Evolutionary conservation across 2,329 filamentous ascomycete species (phyloP).

Genomic region (Ophiosphaerella narmari): DNA sequence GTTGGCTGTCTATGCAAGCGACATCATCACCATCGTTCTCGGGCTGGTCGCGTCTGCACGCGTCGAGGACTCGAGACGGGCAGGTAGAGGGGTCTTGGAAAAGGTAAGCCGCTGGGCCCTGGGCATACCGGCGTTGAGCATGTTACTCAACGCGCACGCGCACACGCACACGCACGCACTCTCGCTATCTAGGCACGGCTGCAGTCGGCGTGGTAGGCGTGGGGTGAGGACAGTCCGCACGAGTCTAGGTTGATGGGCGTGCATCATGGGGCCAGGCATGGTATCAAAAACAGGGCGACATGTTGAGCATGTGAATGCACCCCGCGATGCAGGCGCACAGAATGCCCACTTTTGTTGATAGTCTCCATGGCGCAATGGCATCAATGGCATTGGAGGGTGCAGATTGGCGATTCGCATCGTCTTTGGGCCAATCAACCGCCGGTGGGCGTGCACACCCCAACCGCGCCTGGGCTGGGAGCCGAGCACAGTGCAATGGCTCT

Average conservation of each 20-base stretch:
- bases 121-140: no score
- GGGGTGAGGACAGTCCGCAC: no score
- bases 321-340: constrained; percentile 1
- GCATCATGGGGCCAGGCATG: neutral
- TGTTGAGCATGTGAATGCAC: constrained; percentile 1
- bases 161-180: no score
- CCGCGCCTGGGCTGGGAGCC: neutral
- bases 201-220: no score
- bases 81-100: constrained; percentile 2
- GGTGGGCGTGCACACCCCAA: constrained; percentile 1
- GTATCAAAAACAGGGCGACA: neutral
- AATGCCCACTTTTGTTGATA: constrained; percentile 2
- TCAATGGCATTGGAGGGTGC: neutral
- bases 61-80: constrained; percentile 4
- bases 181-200: no score
- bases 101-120: no score
- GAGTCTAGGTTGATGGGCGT: no score
- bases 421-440: neutral
- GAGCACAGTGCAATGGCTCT: neutral
- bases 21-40: constrained; percentile 1
- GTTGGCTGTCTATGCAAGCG: constrained; percentile 10
- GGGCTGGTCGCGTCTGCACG: neutral
- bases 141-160: no score
- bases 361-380: neutral
- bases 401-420: no score